These are phyloP conservation scores for Gaeumannomyces tritici DNA, from an alignment of 2,329 filamentous ascomycete genomes.

Conservation along the genomic window DNA sequence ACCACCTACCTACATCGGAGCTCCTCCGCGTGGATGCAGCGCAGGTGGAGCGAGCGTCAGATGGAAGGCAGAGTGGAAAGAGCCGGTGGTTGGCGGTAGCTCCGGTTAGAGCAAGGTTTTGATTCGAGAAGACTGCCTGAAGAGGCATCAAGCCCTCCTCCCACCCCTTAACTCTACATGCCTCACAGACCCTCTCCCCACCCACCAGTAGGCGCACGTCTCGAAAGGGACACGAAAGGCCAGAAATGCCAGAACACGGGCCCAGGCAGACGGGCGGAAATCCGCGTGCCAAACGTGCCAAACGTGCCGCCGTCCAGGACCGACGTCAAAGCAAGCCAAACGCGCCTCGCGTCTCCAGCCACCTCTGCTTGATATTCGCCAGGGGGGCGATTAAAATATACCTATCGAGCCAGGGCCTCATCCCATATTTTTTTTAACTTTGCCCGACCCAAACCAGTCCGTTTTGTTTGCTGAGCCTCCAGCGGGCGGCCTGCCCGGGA, in stretches of 20 bases:
- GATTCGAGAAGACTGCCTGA: neutral
- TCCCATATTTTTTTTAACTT: neutral
- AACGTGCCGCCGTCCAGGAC: too few relatives aligned
- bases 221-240: neutral
- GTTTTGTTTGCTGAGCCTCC: neutral
- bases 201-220: neutral
- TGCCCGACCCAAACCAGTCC: neutral
- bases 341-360: too few relatives aligned
- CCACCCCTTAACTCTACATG: neutral
- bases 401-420: neutral
- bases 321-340: neutral
- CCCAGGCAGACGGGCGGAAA: neutral
- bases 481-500: neutral
- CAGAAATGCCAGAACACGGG: too few relatives aligned
- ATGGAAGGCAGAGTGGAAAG: neutral
- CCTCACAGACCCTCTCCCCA: neutral
- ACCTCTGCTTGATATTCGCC: too few relatives aligned
- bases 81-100: neutral
- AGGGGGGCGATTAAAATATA: neutral
- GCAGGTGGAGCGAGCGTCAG: neutral
- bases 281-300: too few relatives aligned
- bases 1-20: too few relatives aligned
- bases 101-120: neutral
- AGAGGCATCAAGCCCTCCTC: neutral
- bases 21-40: neutral